phyloP scores from a whole-genome alignment of 2,329 filamentous ascomycete genomes.

The Aspergillus candidus region DNA sequence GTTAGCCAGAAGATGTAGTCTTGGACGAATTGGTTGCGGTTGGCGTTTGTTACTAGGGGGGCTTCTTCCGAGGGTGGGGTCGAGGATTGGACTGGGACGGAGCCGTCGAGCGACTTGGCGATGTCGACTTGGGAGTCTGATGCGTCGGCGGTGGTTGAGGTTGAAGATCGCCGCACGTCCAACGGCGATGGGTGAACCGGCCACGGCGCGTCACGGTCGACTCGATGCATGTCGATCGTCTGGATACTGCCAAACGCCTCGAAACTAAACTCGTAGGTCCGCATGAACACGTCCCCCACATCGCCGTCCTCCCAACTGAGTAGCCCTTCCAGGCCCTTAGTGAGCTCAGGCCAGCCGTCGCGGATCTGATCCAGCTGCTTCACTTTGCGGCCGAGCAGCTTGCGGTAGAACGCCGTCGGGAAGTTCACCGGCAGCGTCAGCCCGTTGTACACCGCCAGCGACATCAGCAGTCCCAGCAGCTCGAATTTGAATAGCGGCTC shows the following conservation, averaged over 20 bases:
- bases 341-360: slow-evolving; percentile 81
- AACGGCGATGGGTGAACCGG: slow-evolving; percentile 10
- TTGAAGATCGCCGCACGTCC: no score
- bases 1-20: slow-evolving; percentile 84
- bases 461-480: slow-evolving; percentile 79
- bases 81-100: slow-evolving; percentile 20
- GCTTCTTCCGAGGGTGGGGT: slow-evolving; percentile 46
- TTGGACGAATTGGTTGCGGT: slow-evolving; percentile 69
- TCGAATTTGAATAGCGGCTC: slow-evolving; percentile 89
- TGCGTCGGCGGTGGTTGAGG: slow-evolving; percentile 18
- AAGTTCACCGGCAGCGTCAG: slow-evolving; percentile 87
- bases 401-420: slow-evolving; percentile 75
- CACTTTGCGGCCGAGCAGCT: slow-evolving; percentile 64
- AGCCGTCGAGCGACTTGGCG: slow-evolving; percentile 20
- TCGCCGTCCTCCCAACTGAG: slow-evolving; percentile 74
- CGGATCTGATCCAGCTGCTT: slow-evolving; percentile 68
- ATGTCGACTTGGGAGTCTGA: slow-evolving; percentile 13
- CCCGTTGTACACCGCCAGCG: slow-evolving; percentile 87
- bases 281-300: slow-evolving; percentile 73
- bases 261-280: slow-evolving; percentile 81
- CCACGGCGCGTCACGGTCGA: slow-evolving; percentile 33
- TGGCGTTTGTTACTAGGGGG: slow-evolving; percentile 71
- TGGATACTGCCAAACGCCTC: slow-evolving; percentile 50
- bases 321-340: slow-evolving; percentile 65
- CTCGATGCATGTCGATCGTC: slow-evolving; percentile 50